A percentile compares a stretch with the other conserved stretches of the same genome.
Evolutionary conservation across 345 rosid genomes (phyloP).

Genomic region (Gossypium bickii): DNA sequence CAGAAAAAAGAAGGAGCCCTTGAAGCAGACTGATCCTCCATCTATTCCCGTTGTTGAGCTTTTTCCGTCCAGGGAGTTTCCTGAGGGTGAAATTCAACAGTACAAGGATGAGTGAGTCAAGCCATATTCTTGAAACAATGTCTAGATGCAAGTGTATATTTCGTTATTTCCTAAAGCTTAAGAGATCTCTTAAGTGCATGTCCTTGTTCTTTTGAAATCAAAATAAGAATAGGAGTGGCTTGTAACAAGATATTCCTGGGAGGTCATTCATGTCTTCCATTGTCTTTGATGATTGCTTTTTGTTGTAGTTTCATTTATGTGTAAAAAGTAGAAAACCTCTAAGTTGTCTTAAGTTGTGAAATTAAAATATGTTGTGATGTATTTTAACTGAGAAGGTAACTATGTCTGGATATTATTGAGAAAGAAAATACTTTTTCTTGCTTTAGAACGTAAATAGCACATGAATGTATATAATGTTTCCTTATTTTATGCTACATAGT

Average conservation of each 20-base stretch:
- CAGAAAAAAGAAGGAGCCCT: constrained; percentile 83
- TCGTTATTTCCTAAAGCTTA: not conserved
- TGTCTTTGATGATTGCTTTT: not conserved
- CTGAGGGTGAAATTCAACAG: constrained; percentile 97
- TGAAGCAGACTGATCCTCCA: constrained; percentile 84
- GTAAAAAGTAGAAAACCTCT: not conserved
- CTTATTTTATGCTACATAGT: not conserved
- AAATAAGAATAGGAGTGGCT: not conserved
- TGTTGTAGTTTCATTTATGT: not conserved
- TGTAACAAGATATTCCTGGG: not conserved
- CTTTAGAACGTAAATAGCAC: not conserved
- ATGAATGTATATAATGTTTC: not conserved
- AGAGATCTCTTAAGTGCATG: not conserved
- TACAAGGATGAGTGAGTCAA: constrained; percentile 86
- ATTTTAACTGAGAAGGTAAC: not conserved
- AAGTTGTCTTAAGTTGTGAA: constrained; percentile 1
- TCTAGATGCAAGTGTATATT: not conserved
- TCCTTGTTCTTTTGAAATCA: not conserved
- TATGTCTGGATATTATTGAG: not conserved
- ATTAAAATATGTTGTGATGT: not conserved
- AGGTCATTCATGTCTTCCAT: not conserved
- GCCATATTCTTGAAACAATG: not conserved
- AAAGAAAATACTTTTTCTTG: not conserved
- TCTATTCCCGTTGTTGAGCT: constrained; percentile 67
- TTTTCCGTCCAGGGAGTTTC: constrained; percentile 91